Evolutionary conservation across 1,139 yeast genomes (phyloP).

Genomic region (Kazachstania sp.): DNA sequence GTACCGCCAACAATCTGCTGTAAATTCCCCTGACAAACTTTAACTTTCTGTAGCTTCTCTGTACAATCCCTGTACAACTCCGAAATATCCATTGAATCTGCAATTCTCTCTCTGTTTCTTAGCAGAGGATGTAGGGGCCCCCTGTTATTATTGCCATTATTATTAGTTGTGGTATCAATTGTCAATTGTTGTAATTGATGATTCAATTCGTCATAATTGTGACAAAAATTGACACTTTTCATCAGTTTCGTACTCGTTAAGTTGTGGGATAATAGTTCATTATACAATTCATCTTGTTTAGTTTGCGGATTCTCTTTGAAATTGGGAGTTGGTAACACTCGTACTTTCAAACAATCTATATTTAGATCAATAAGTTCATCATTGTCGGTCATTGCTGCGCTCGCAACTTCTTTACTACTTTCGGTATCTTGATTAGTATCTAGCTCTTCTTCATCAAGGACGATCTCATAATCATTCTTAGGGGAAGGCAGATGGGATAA

Average conservation of each 20-base stretch:
- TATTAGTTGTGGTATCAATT: background rate
- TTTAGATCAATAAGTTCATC: conserved; percentile 7
- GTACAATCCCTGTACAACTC: too few relatives aligned
- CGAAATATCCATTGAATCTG: background rate
- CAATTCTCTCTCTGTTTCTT: background rate
- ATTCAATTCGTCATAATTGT: background rate
- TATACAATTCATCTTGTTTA: conserved; percentile 14
- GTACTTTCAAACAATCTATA: conserved; percentile 9
- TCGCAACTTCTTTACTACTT: conserved; percentile 1
- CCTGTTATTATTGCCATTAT: background rate
- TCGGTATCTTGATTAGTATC: conserved; percentile 19
- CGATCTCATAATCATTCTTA: conserved; percentile 50
- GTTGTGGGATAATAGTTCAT: conserved; percentile 11
- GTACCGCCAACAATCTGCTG: background rate
- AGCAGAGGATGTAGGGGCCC: too few relatives aligned
- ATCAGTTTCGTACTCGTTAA: background rate
- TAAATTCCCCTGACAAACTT: conserved; percentile 4
- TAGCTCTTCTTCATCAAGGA: conserved; percentile 20
- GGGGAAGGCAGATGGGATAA: conserved; percentile 46
- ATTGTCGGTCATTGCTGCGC: conserved; percentile 7
- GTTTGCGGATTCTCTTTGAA: conserved; percentile 11
- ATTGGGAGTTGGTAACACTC: conserved; percentile 10
- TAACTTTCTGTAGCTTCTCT: background rate
- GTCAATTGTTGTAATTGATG: background rate
- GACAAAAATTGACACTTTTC: background rate